Evolutionary conservation across 768 basidiomycete species (phyloP), one percentile per base, ranked within the genome.

Genomic region (Lentinula sp.): DNA sequence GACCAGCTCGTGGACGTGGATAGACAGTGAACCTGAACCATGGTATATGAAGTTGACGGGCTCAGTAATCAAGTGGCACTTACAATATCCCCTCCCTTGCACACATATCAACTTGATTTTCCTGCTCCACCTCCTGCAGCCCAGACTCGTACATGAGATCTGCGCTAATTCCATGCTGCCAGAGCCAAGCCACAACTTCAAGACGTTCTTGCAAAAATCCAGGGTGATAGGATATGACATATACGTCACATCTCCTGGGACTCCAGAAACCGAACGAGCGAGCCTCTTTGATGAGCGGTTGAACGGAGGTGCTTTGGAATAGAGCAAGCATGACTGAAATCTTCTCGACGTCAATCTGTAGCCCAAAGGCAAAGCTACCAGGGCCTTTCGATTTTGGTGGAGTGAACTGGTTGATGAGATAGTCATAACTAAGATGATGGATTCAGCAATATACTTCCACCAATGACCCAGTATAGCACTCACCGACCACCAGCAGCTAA

Each of bases 241-340:
- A 94, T 10, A 94, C 92, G 64, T 94, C 92, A 65, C 93, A 93
- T 42, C 91, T 79, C 15, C 91, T 81, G n/a, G 92, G 92, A 70
- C 89, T 90, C 91, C 90, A 94, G 68, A 85, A 90, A 0, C 93
- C 92, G 63, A 92, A 94, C 0, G 93, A 92, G 10, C 85, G 83
- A 62, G 86, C 84, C 67, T 92, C 89, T 70, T 88, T 92, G 57
- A 91, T 76, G 5, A 91, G 77, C 2, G 80, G 80, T 69, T 85
- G 86, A 40, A 91, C 80, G 0, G 87, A 85, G 8, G 81, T 81
- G 43, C 79, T 83, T 67, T 93, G 91, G 68, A 83, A 89, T 1
- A 84, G 76, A 0, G 88, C 90, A 1, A 93, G 76, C 10, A 84
- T 80, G 1, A 79, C 74, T 0, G 87, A 84, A 62, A 94, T 89